Conservation (phyloP, 345 rosid genomes). For the Atalantia buxifolia region DNA sequence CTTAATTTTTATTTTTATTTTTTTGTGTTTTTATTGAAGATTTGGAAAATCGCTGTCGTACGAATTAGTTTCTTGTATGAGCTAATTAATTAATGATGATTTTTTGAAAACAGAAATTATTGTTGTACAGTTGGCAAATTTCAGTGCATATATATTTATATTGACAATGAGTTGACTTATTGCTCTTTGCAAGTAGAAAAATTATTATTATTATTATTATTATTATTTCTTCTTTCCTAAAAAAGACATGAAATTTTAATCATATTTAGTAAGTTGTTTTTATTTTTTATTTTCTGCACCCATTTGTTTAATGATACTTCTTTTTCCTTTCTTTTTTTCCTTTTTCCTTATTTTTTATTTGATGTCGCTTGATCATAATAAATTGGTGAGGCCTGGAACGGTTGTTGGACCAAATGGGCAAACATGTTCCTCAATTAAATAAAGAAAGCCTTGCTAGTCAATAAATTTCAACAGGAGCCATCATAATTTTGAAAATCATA, state of each 20-base stretch:
- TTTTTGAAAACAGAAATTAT: too few relatives aligned
- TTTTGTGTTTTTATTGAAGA: not conserved
- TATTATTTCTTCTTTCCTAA: too few relatives aligned
- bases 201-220: too few relatives aligned
- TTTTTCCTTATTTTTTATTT: too few relatives aligned
- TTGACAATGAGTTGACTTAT: not conserved
- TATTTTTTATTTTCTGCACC: too few relatives aligned
- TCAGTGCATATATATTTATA: not conserved
- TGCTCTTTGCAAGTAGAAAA: not conserved
- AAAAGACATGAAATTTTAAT: too few relatives aligned
- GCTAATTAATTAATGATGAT: not conserved
- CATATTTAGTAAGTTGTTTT: too few relatives aligned
- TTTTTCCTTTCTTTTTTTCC: too few relatives aligned
- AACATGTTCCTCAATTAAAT: not conserved
- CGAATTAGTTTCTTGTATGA: not conserved
- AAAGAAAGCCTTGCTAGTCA: not conserved
- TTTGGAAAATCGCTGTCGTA: too few relatives aligned
- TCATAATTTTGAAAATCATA: not conserved
- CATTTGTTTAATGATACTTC: too few relatives aligned
- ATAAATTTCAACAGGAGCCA: not conserved
- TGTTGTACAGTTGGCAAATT: not conserved
- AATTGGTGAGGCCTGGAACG: not conserved
- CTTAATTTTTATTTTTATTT: conserved; percentile 8
- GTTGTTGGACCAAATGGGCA: not conserved
- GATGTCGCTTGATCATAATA: too few relatives aligned